phyloP scores from a whole-genome alignment of 176 grass and related monocot species.

The Raddia distichophylla region DNA sequence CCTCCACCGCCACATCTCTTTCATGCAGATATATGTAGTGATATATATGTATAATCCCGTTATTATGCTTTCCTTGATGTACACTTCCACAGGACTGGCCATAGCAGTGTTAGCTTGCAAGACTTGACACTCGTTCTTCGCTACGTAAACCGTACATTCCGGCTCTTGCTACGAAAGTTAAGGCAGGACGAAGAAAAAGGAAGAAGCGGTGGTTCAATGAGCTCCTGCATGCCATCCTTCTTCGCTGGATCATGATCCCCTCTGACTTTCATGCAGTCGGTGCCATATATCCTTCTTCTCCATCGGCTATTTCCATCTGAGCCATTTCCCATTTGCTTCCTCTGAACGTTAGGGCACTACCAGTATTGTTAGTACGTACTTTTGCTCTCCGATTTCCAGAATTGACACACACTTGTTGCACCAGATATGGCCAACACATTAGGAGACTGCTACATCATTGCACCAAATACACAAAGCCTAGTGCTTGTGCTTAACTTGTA shows the following conservation, averaged over 20 bases:
- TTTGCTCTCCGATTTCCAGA: not conserved
- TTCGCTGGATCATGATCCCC: not conserved
- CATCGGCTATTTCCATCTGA: not conserved
- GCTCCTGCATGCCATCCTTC: not conserved
- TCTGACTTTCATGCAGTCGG: too few relatives aligned
- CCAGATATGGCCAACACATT: not conserved
- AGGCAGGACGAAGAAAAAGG: not conserved
- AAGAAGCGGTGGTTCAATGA: not conserved
- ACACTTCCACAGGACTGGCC: not conserved
- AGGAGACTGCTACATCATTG: not conserved
- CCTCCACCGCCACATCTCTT: not conserved
- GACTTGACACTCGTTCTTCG: not conserved
- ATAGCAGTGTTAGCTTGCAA: not conserved
- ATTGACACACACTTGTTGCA: not conserved
- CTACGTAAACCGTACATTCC: not conserved
- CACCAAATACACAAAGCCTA: not conserved
- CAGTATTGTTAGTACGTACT: not conserved
- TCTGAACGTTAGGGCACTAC: not conserved
- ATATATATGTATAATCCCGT: not conserved
- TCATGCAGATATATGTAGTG: not conserved
- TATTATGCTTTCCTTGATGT: not conserved
- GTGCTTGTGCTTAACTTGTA: conserved; percentile 9
- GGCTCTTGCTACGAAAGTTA: not conserved
- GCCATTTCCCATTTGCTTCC: not conserved
- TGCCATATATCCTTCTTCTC: not conserved